Evolutionary conservation across 1,139 yeast species (phyloP), one percentile per base, ranked within the genome.

Genomic region (Candida tetrigidarum): DNA sequence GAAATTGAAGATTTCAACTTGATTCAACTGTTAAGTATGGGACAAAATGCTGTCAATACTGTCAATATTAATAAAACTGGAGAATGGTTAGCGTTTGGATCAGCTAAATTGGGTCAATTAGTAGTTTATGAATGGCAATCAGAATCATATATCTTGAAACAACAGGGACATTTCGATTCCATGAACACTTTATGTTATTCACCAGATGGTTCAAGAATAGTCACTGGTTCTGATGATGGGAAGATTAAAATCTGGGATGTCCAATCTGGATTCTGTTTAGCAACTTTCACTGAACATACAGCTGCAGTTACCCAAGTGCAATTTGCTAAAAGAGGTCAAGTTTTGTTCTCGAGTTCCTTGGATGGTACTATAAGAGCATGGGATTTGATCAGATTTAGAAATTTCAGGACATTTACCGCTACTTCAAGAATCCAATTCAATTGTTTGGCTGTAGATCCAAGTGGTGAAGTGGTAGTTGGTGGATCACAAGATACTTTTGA

Each of bases 121-220:
- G 70, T 93, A 49, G 99, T 93, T 0, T 93, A 96, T 74, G 99
- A 93, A 74, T 93, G 99, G 99, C 97, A 93, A 69, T 88, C 96
- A 3, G 99, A 93, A 64, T 89, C 97, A 0, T 93, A 93, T 62
- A 86, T 93, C 38, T 74, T 93, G 53, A 92, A 93, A 62, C 99
- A 93, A 63, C 99, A 95, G 65, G 97, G 99, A 10, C 99, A 93
- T 66, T 93, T 89, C 60, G 99, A 93, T 63, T 75, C 96, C 0
- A 81, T 92, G 64, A 93, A 91, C 59, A 77, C 91, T 12, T 66
- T 92, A 41, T 82, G 87, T 30, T 93, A 93, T 59, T 89, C 98
- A 0, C 97, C 98, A 0, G 99, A 95, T 67, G 99, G 99, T 0
- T 81, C 96, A 2, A 78, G 92, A 54, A 77, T 93, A 7, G 96